Conservation (phyloP, 495 filamentous ascomycete species). For the Podospora didyma region DNA sequence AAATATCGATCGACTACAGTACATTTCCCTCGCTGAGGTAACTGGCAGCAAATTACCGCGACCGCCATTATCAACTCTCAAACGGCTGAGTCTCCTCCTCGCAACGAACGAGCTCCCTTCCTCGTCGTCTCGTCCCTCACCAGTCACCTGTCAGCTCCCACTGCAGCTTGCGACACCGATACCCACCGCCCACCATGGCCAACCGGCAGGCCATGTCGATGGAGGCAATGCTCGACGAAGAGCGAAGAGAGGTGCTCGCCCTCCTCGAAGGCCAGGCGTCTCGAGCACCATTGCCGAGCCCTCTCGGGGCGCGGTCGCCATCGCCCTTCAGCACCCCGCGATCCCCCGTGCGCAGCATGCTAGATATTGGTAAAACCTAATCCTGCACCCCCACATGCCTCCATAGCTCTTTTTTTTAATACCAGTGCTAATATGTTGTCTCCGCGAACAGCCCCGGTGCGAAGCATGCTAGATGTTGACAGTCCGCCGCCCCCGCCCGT, state of each 20-base stretch:
- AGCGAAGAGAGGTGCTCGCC: slow-evolving; percentile 65
- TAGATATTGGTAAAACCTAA: slow-evolving; percentile 45
- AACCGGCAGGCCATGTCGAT: slow-evolving; percentile 52
- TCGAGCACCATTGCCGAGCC: slow-evolving; percentile 34
- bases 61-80: neutral
- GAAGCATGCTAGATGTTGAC: slow-evolving; percentile 60
- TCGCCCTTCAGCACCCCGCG: slow-evolving; percentile 46
- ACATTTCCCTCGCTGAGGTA: slow-evolving; percentile 6
- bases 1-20: slow-evolving; percentile 7
- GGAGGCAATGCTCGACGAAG: slow-evolving; percentile 68
- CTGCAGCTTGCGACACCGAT: neutral
- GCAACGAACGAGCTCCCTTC: neutral
- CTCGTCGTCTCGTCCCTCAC: neutral
- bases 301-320: slow-evolving; percentile 37
- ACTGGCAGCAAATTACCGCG: neutral
- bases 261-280: slow-evolving; percentile 48
- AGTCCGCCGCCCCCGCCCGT: slow-evolving; percentile 29
- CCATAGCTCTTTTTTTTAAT: slow-evolving; percentile 24
- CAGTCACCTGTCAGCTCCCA: neutral
- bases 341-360: slow-evolving; percentile 54
- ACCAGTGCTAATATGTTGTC: slow-evolving; percentile 22
- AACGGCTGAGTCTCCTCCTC: neutral
- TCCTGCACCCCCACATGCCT: slow-evolving; percentile 4
- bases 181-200: slow-evolving; percentile 23
- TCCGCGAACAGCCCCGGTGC: slow-evolving; percentile 38